Conservation (phyloP, 148 eudicot species). For the Rhododendron simsii region DNA sequence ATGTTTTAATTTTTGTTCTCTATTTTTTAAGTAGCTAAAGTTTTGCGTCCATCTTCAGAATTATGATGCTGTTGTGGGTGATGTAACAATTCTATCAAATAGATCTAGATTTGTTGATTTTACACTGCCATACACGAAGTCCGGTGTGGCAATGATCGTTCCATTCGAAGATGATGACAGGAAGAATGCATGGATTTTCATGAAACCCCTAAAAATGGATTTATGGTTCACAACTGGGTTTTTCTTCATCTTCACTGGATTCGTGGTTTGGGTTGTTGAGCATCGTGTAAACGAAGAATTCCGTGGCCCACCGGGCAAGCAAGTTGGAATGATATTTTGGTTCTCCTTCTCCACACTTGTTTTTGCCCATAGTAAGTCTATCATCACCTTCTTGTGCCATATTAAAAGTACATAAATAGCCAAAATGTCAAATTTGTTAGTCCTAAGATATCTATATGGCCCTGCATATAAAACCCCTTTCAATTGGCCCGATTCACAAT, state of each 20-base stretch:
- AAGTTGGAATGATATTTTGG: too few species aligned
- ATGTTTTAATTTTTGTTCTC: not conserved
- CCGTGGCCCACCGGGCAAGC: constrained; percentile 21
- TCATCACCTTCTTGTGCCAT: too few species aligned
- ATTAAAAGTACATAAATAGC: too few species aligned
- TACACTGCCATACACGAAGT: constrained; percentile 57
- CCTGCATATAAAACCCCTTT: too few species aligned
- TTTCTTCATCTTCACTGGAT: constrained; percentile 55
- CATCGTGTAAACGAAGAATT: constrained; percentile 58
- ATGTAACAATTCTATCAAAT: constrained; percentile 43
- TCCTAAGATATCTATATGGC: too few species aligned
- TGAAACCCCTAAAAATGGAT: constrained; percentile 53
- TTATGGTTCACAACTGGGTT: constrained; percentile 44
- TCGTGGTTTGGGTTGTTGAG: constrained; percentile 69
- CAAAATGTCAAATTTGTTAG: too few species aligned
- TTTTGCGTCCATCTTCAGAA: constrained; percentile 19
- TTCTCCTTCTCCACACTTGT: too few species aligned
- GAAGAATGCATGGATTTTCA: constrained; percentile 59
- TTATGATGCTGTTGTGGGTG: constrained; percentile 62
- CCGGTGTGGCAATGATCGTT: constrained; percentile 53
- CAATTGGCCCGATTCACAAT: too few species aligned
- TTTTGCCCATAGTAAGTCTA: too few species aligned
- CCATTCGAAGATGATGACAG: constrained; percentile 16
- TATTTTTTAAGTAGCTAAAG: not conserved
- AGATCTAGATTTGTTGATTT: constrained; percentile 50